A percentile compares a stretch with the other conserved stretches of the same genome.
These are phyloP conservation scores for Diaporthe destruens DNA, from an alignment of 2,329 filamentous ascomycete species.

Conservation along the genomic window DNA sequence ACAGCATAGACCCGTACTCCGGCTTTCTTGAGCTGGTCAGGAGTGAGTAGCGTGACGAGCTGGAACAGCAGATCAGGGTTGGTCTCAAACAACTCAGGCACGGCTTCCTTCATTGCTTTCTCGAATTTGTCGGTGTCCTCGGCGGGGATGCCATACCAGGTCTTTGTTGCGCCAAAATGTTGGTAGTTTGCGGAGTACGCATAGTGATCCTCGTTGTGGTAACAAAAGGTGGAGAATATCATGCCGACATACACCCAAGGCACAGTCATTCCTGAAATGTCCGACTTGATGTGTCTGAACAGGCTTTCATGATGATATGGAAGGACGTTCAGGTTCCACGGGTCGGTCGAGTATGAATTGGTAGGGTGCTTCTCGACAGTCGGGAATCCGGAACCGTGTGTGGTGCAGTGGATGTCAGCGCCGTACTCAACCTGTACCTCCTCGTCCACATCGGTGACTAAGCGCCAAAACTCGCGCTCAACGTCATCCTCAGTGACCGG, in stretches of 20 bases:
- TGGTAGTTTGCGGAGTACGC: constrained; percentile 98
- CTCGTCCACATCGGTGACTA: constrained; percentile 93
- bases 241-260: constrained; percentile 99
- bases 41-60: constrained; percentile 93
- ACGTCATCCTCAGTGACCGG: constrained; percentile 95
- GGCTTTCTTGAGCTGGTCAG: constrained; percentile 91
- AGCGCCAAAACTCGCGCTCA: constrained; percentile 95
- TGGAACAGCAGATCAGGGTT: constrained; percentile 97
- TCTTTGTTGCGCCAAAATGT: constrained; percentile 97
- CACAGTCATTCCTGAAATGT: constrained; percentile 99
- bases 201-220: constrained; percentile 99
- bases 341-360: constrained; percentile 87
- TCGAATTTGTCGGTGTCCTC: constrained; percentile 96
- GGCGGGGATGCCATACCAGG: constrained; percentile 97
- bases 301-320: constrained; percentile 92
- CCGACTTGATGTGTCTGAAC: constrained; percentile 97
- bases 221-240: constrained; percentile 99
- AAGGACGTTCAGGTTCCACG: constrained; percentile 95
- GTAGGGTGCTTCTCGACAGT: constrained; percentile 92
- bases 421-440: constrained; percentile 98
- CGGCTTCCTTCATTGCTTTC: constrained; percentile 91
- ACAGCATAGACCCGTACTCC: constrained; percentile 93
- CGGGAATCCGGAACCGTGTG: constrained; percentile 96
- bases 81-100: constrained; percentile 96
- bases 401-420: constrained; percentile 97